Evolutionary conservation across 2,329 filamentous ascomycete genomes (phyloP).

Genomic region (Akanthomyces lecanii): DNA sequence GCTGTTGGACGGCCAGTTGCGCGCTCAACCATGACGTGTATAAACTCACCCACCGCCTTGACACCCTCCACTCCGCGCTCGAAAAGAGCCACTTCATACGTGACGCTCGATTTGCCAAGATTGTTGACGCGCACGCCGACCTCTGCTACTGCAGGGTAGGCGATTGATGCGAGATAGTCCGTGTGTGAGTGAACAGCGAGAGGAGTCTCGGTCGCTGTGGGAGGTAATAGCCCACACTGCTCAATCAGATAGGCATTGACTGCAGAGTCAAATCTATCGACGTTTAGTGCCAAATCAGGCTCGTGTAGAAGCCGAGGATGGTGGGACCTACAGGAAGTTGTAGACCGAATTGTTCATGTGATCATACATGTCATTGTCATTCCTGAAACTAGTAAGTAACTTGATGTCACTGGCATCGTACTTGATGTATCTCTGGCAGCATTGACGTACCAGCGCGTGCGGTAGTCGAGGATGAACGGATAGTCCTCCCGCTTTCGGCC

Average conservation of each 20-base stretch:
- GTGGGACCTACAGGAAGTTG: constrained; percentile 59
- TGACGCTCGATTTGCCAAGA: constrained; percentile 80
- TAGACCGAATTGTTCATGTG: constrained; percentile 93
- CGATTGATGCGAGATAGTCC: constrained; percentile 77
- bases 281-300: background rate
- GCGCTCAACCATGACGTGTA: constrained; percentile 85
- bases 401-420: constrained; percentile 17
- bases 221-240: constrained; percentile 69
- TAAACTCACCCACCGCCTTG: constrained; percentile 79
- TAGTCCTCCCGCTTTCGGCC: constrained; percentile 67
- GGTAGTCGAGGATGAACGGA: constrained; percentile 71
- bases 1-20: constrained; percentile 62
- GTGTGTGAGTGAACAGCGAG: constrained; percentile 82
- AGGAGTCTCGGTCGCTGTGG: constrained; percentile 67
- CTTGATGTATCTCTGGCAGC: background rate
- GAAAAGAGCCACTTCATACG: constrained; percentile 86
- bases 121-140: constrained; percentile 77
- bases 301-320: background rate
- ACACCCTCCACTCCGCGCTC: constrained; percentile 67
- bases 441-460: constrained; percentile 70
- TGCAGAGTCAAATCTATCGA: constrained; percentile 72
- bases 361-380: constrained; percentile 91
- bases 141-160: constrained; percentile 78
- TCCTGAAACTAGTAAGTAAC: constrained; percentile 47
- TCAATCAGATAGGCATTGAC: constrained; percentile 85